Conservation (phyloP, 371 early-diverging fungal species). For the Nematocida minor region DNA sequence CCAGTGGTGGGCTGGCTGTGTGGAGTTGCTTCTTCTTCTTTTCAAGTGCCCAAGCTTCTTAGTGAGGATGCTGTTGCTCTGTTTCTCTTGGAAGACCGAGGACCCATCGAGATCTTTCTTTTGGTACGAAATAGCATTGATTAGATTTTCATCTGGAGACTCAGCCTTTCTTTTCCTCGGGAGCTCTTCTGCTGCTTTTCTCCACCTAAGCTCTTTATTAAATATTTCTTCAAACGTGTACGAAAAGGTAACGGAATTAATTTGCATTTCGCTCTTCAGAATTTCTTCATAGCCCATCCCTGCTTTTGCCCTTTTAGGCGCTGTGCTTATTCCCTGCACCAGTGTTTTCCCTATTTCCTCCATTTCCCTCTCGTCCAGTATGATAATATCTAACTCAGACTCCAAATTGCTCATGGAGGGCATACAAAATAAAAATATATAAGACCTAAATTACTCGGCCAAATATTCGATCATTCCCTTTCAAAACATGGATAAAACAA, state of each 20-base stretch:
- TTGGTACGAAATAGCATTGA: neutral
- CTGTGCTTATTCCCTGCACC: neutral
- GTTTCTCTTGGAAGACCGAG: neutral
- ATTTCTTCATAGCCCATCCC: neutral
- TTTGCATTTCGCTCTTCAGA: neutral
- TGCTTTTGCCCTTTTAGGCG: neutral
- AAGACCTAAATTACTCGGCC: neutral
- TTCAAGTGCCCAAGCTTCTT: neutral
- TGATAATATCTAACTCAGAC: constrained; percentile 31
- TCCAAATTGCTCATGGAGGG: constrained; percentile 36
- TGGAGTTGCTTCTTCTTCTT: neutral
- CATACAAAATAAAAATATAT: constrained; percentile 50
- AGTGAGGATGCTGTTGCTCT: neutral
- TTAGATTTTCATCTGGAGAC: neutral
- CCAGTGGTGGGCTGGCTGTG: neutral
- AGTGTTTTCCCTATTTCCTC: constrained; percentile 31
- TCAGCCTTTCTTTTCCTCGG: neutral
- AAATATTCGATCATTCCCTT: neutral
- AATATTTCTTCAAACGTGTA: neutral
- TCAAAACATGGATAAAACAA: constrained; percentile 11
- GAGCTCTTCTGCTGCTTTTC: neutral
- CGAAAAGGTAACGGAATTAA: neutral
- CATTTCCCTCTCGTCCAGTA: constrained; percentile 11
- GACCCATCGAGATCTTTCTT: neutral
- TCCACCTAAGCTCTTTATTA: neutral